A percentile compares a stretch with the other conserved stretches of the same genome.
phyloP scores from a whole-genome alignment of 176 grass and related monocot genomes.

The Oryza glumipatula region DNA sequence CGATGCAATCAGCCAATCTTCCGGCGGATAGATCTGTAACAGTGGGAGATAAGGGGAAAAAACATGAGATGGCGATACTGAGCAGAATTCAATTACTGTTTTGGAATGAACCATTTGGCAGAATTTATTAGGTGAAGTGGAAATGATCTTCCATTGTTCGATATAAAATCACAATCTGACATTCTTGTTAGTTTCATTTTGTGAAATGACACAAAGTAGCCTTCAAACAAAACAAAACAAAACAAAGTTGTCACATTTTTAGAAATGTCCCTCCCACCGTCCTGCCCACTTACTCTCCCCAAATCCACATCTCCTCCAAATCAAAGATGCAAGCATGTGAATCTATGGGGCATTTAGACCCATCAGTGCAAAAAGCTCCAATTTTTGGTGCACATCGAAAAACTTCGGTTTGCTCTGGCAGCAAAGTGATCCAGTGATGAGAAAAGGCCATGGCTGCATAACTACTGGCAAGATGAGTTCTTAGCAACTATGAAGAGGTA shows the following conservation, averaged over 20 bases:
- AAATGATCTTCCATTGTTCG: slow-evolving; percentile 6
- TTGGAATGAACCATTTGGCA: background rate
- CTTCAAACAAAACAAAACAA: slow-evolving; percentile 8
- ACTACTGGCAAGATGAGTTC: too few species aligned
- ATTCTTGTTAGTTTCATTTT: background rate
- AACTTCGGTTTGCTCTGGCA: background rate
- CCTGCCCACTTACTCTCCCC: background rate
- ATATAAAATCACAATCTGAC: background rate
- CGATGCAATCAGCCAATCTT: slow-evolving; percentile 85
- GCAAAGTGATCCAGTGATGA: background rate
- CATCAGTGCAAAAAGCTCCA: background rate
- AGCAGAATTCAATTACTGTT: background rate
- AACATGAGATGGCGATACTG: slow-evolving; percentile 3
- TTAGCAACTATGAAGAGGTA: too few species aligned
- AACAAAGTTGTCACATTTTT: background rate
- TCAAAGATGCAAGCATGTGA: background rate
- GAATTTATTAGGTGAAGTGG: background rate
- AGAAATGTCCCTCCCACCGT: too few species aligned
- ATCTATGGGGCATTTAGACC: background rate
- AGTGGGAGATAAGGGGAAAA: background rate
- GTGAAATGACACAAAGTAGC: background rate
- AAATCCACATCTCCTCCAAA: background rate
- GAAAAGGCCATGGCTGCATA: background rate
- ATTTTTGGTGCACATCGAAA: background rate
- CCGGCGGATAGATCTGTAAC: slow-evolving; percentile 77